A percentile compares a stretch with the other conserved stretches of the same genome.
Conservation (phyloP, 768 basidiomycete genomes). For the Pluteus cervinus region DNA sequence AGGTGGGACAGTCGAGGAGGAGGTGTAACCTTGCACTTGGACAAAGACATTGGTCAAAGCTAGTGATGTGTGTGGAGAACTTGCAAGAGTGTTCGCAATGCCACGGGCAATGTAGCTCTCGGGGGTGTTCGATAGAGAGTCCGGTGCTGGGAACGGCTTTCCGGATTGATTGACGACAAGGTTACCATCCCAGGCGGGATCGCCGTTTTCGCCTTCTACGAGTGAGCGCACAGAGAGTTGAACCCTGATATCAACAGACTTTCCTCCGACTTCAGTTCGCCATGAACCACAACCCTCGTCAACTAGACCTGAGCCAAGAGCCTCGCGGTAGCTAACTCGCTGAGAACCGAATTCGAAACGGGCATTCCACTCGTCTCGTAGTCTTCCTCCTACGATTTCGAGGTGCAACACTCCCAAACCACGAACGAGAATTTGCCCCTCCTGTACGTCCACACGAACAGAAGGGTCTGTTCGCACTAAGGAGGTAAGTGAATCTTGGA, state of each 20-base stretch:
- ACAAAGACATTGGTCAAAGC: conserved; percentile 62
- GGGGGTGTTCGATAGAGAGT: conserved; percentile 41
- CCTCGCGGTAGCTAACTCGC: conserved; percentile 79
- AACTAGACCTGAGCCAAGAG: conserved; percentile 27
- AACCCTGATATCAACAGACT: conserved; percentile 42
- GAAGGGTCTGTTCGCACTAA: conserved; percentile 88
- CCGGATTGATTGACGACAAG: conserved; percentile 54
- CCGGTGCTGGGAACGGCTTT: conserved; percentile 44
- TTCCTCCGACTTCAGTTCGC: conserved; percentile 61
- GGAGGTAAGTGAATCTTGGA: conserved; percentile 67
- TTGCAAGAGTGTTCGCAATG: conserved; percentile 64
- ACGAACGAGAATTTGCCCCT: conserved; percentile 79
- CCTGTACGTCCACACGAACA: conserved; percentile 70
- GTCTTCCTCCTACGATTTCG: conserved; percentile 82
- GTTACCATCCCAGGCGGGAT: conserved; percentile 75
- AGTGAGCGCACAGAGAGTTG: conserved; percentile 52
- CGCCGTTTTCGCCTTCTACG: conserved; percentile 48
- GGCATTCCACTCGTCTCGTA: conserved; percentile 75
- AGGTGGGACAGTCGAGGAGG: conserved; percentile 36
- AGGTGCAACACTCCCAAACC: conserved; percentile 83
- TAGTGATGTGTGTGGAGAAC: conserved; percentile 73
- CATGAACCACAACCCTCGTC: conserved; percentile 38
- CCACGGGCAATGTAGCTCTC: conserved; percentile 59
- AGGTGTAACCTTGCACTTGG: conserved; percentile 38
- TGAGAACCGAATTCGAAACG: conserved; percentile 73